Evolutionary conservation across 2,329 filamentous ascomycete genomes (phyloP), one percentile per base, ranked within the genome.

Genomic region (Didymella keratinophila): DNA sequence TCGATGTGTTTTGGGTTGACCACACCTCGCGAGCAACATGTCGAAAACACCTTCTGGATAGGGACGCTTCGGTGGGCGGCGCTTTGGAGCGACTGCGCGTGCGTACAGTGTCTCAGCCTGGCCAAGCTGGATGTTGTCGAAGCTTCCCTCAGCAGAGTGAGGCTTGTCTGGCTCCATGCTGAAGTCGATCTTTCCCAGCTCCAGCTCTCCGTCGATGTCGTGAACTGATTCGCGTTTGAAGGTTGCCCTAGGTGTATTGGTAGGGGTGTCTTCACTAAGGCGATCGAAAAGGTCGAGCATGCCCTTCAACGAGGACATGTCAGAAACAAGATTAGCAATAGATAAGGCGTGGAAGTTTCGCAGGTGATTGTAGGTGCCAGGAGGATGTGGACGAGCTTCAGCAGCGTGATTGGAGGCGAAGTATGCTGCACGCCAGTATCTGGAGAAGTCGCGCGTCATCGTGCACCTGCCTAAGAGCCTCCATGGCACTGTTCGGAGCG

Each of bases 101-200:
- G 88, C 87, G 64, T 90, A 90, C 0, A 85, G 41, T 83, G 58
- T 84, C 20, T 83, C 82, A 11, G 87, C 85, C 48, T 80, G 81
- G 1, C 88, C 88, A 62, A 81, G 78, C 37, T 85, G 77, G 56
- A 85, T 80, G 65, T 86, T 89, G 78, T 87, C 80, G 52, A 71
- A 74, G 49, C 18, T 43, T 39, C 50, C 49, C 30, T 60, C 56
- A 27, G 78, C 74, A 39, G 71, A 67, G 9, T 78, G 69, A 60
- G 75, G 80, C 23, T 20, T 27, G 8, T 41, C 28, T 6, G 36
- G 20, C 12, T 39, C 12, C 30, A 34, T 34, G 30, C 14, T 12
- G 6, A 34, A 12, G 30, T 16, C 34, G 12, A 28, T 20, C 25
- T 32, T 28, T 16, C 30, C 36, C 21, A 23, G 6, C 9, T 12